These are phyloP conservation scores for Xylaria bambusicola DNA, from an alignment of 495 filamentous ascomycete species.

Conservation along the genomic window DNA sequence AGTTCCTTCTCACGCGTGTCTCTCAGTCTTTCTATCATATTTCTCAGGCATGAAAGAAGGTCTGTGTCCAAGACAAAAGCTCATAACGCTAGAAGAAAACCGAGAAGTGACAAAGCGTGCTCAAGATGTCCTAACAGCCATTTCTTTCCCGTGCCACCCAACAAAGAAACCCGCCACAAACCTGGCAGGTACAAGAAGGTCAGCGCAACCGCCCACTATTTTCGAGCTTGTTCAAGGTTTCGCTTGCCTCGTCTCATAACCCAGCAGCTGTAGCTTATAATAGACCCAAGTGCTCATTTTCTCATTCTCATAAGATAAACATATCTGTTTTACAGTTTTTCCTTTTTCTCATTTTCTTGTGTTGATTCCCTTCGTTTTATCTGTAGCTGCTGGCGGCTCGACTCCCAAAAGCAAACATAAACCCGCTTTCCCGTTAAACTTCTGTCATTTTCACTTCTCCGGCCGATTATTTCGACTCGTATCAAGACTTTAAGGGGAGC, in stretches of 20 bases:
- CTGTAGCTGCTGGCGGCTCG: constrained; percentile 37
- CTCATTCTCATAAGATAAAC: constrained; percentile 23
- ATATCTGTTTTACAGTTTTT: constrained; percentile 13
- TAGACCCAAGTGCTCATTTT: constrained; percentile 31
- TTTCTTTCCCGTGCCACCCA: constrained; percentile 5
- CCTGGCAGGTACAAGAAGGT: constrained; percentile 35
- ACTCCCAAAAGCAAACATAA: constrained; percentile 23
- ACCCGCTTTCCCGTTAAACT: not conserved
- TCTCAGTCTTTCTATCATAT: constrained; percentile 18
- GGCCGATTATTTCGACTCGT: not conserved
- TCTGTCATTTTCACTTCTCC: not conserved
- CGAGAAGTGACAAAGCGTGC: constrained; percentile 29
- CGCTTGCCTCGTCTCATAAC: constrained; percentile 19
- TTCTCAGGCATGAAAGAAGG: constrained; percentile 30
- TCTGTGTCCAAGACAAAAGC: constrained; percentile 28
- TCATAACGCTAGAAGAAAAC: constrained; percentile 13
- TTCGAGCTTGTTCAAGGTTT: constrained; percentile 22
- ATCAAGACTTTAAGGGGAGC: not conserved
- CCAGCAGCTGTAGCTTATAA: constrained; percentile 28
- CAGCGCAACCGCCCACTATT: constrained; percentile 19
- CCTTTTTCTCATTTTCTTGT: not conserved
- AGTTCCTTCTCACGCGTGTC: not conserved
- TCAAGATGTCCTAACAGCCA: constrained; percentile 13
- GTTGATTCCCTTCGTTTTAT: not conserved
- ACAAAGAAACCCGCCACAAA: constrained; percentile 27